Evolutionary conservation across 768 basidiomycete species (phyloP).

Genomic region (Auricularia auricula-judae): DNA sequence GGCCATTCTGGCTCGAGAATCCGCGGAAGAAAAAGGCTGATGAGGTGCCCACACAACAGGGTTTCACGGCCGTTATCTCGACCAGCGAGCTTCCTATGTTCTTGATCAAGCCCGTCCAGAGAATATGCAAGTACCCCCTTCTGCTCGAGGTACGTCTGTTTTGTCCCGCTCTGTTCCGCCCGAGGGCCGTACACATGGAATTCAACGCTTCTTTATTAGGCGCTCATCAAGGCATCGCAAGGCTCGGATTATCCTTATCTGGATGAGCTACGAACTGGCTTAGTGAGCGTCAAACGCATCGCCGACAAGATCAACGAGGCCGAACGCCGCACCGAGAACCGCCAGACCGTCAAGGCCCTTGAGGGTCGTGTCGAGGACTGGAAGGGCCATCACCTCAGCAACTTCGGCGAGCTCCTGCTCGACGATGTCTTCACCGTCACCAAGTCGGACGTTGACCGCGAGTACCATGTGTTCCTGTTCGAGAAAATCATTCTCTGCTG

Average conservation of each 20-base stretch:
- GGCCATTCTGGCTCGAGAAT: neutral
- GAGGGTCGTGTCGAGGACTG: slow-evolving; percentile 88
- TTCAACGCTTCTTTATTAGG: slow-evolving; percentile 28
- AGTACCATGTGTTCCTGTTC: slow-evolving; percentile 97
- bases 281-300: slow-evolving; percentile 81
- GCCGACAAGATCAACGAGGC: slow-evolving; percentile 95
- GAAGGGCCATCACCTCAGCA: slow-evolving; percentile 94
- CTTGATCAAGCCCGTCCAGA: slow-evolving; percentile 96
- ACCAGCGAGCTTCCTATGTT: slow-evolving; percentile 75
- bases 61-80: neutral
- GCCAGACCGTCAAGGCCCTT: slow-evolving; percentile 80
- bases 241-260: slow-evolving; percentile 53
- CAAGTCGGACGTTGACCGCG: slow-evolving; percentile 91
- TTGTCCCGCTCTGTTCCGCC: slow-evolving; percentile 10
- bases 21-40: neutral
- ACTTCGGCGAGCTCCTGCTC: slow-evolving; percentile 88
- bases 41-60: neutral
- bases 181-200: neutral
- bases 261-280: slow-evolving; percentile 75
- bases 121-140: slow-evolving; percentile 96
- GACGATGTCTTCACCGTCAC: slow-evolving; percentile 95
- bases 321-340: slow-evolving; percentile 82
- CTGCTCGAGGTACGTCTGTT: slow-evolving; percentile 59
- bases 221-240: slow-evolving; percentile 62
- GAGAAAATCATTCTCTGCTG: slow-evolving; percentile 99